Evolutionary conservation across 1,284 basidiomycete species (phyloP), one percentile per base, ranked within the genome.

Genomic region (Trichosporon sp.): DNA sequence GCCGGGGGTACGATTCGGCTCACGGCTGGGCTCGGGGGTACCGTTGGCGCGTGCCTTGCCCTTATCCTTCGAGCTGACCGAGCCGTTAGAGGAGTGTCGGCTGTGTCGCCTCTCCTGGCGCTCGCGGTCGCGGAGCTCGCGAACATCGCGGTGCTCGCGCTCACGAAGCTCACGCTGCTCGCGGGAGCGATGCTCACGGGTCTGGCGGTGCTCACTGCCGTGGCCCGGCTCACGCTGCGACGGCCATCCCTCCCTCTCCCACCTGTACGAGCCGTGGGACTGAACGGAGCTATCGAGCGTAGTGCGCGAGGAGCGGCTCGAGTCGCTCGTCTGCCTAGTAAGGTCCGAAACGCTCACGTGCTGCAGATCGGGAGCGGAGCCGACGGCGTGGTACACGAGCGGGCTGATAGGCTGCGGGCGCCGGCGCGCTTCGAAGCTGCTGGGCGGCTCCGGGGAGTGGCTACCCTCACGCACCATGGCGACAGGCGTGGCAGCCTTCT

Each of bases 381-480:
- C 59, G 32, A 63, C 59, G 4, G 59, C 31, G 32, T 37, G n/a
- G 59, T 37, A 63, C 32, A 63, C 59, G 5, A 63, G 59, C 31
- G 31, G 59, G 14, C 59, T 37, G 32, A 63, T 63, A 1, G 59
- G 31, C 14, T 32, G 31, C 2, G 59, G 59, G 5, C 59, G 59
- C 5, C 59, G 59, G 59, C 31, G 59, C 14, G 59, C 31, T 11
- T 63, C 59, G 59, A 37, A 35, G 32, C 31, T 63, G 32, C 59
- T 63, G 14, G 31, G 31, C 59, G 59, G 31, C 59, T 63, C 59
- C 14, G 59, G 59, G 5, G 32, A 37, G 59, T 35, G 32, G 16
- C 32, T 63, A 5, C 59, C 59, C 31, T 63, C 59, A 4, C 14
- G 12, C 14, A 8, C 21, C 51, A 16, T 11, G 14, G 19, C 19